Evolutionary conservation across 1,284 basidiomycete genomes (phyloP).

Genomic region (Naganishia sp.): DNA sequence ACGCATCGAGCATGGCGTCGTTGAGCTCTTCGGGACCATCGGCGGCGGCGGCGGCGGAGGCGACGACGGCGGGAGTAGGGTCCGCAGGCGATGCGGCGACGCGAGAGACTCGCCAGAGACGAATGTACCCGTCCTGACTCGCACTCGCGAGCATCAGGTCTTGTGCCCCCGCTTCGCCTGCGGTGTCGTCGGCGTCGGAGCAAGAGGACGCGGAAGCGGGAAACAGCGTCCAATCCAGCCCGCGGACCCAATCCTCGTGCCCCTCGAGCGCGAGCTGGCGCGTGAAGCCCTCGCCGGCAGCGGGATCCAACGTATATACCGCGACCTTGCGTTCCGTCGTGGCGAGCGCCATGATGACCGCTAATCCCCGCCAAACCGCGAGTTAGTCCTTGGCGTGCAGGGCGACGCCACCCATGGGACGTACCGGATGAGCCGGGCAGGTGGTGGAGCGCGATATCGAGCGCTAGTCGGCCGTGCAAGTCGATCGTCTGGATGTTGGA

Average conservation of each 20-base stretch:
- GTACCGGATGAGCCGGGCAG: constrained; percentile 70
- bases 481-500: constrained; percentile 61
- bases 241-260: constrained; percentile 91
- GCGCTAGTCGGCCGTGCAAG: constrained; percentile 70
- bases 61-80: constrained; percentile 28
- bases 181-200: not conserved
- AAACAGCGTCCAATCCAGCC: constrained; percentile 65
- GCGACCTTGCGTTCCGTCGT: constrained; percentile 74
- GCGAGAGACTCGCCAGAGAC: constrained; percentile 71
- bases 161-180: constrained; percentile 44
- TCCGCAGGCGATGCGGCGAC: constrained; percentile 47
- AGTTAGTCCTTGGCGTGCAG: not conserved
- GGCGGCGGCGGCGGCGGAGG: constrained; percentile 22
- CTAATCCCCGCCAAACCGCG: constrained; percentile 53
- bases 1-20: constrained; percentile 79
- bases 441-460: constrained; percentile 65
- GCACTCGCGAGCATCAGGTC: constrained; percentile 75
- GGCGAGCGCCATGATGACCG: constrained; percentile 70
- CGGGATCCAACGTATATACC: constrained; percentile 62
- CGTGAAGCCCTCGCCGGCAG: constrained; percentile 56
- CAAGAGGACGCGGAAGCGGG: constrained; percentile 43
- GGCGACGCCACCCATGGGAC: constrained; percentile 26
- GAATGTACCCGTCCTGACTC: constrained; percentile 86
- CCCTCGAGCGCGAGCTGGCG: constrained; percentile 65
- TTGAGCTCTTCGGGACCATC: constrained; percentile 40